Evolutionary conservation across 257 asterid species (phyloP).

Genomic region (Anisodus tanguticus): DNA sequence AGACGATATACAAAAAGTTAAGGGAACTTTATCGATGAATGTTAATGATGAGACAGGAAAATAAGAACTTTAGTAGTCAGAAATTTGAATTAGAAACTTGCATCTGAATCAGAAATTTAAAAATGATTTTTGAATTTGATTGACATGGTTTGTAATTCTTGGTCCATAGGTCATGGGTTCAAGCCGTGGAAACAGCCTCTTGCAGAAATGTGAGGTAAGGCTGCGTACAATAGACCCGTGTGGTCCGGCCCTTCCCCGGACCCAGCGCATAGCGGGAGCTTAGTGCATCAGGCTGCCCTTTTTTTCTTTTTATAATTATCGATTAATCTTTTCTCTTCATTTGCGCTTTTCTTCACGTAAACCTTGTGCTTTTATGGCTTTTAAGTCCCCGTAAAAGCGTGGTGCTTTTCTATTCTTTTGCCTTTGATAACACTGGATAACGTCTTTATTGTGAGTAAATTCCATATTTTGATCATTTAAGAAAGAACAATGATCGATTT

Average conservation of each 20-base stretch:
- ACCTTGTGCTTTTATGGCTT: not conserved
- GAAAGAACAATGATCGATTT: not conserved
- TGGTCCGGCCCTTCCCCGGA: no score
- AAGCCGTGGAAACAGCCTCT: no score
- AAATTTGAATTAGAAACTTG: not conserved
- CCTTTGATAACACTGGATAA: not conserved
- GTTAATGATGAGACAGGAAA: not conserved
- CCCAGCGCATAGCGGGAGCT: no score
- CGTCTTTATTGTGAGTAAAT: not conserved
- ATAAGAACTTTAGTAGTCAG: not conserved
- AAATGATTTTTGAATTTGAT: constrained; percentile 3
- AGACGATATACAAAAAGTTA: not conserved
- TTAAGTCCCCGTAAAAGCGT: not conserved
- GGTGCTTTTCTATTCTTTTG: not conserved
- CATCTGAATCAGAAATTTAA: not conserved
- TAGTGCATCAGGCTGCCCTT: no score
- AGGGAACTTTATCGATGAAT: not conserved
- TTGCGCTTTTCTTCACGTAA: not conserved
- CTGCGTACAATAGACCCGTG: no score
- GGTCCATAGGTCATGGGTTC: not conserved
- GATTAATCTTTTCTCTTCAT: not conserved
- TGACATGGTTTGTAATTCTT: not conserved
- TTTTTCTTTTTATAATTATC: not conserved
- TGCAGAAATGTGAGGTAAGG: no score
- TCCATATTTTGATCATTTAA: not conserved